phyloP scores from a whole-genome alignment of 169 alveolate genomes.

The Toxoplasma gondii region DNA sequence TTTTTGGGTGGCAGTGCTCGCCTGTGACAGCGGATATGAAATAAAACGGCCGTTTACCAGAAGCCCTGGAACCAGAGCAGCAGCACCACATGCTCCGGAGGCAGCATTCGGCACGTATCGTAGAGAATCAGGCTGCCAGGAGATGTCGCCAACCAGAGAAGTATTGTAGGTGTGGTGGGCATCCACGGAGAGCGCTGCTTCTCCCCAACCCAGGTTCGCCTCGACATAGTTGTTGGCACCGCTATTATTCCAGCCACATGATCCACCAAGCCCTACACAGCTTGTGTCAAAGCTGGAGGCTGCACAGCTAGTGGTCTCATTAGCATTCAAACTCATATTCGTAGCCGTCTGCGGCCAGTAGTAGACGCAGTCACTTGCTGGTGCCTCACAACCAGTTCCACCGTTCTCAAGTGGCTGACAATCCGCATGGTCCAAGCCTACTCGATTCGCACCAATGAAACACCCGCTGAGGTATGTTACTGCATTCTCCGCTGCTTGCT shows the following conservation, averaged over 20 bases:
- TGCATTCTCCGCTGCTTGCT: constrained; percentile 59
- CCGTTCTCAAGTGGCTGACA: background rate
- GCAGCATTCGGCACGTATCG: background rate
- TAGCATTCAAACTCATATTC: background rate
- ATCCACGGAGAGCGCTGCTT: background rate
- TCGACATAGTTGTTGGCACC: background rate
- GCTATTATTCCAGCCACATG: background rate
- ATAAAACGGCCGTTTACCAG: background rate
- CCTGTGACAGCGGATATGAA: background rate
- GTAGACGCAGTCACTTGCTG: background rate
- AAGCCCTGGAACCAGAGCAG: background rate
- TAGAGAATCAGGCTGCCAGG: background rate
- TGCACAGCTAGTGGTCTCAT: background rate
- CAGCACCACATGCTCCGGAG: background rate
- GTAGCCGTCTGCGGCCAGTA: background rate
- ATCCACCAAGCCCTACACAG: background rate
- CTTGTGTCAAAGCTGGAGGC: background rate
- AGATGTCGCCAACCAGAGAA: background rate
- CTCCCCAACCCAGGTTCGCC: background rate
- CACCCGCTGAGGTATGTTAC: constrained; percentile 21
- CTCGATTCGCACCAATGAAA: constrained; percentile 46
- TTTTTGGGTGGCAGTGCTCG: background rate
- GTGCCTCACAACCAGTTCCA: background rate
- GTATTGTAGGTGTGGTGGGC: background rate
- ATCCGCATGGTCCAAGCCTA: constrained; percentile 10